These are phyloP conservation scores for Anthracocystis walkeri DNA, from an alignment of 1,284 basidiomycete genomes.

Conservation along the genomic window DNA sequence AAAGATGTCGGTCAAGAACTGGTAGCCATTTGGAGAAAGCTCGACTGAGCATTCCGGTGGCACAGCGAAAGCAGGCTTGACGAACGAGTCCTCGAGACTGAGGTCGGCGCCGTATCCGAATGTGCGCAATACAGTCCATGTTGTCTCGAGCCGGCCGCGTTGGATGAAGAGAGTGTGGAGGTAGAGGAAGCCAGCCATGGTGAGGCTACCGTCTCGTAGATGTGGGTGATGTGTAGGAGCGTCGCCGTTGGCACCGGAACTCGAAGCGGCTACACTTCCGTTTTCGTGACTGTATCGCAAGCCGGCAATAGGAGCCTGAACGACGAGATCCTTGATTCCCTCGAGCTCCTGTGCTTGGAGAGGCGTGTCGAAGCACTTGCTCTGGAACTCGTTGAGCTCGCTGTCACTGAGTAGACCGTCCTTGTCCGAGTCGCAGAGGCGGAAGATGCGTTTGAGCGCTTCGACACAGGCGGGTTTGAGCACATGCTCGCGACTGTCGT, in stretches of 20 bases:
- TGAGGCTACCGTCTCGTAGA: constrained; percentile 76
- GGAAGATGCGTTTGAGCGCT: constrained; percentile 92
- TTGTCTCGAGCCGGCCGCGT: constrained; percentile 93
- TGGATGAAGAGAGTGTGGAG: constrained; percentile 98
- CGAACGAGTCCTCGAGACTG: constrained; percentile 73
- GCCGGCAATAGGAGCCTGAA: constrained; percentile 49
- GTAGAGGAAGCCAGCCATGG: constrained; percentile 92
- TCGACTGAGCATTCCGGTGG: constrained; percentile 94
- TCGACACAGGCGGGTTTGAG: constrained; percentile 88
- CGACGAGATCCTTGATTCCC: constrained; percentile 70
- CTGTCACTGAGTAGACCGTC: constrained; percentile 89
- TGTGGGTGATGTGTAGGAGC: constrained; percentile 51
- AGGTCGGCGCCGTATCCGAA: constrained; percentile 97
- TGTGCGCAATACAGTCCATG: constrained; percentile 93
- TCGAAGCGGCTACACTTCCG: constrained; percentile 43
- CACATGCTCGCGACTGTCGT: constrained; percentile 90
- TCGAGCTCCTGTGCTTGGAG: constrained; percentile 92
- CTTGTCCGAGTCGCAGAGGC: constrained; percentile 93
- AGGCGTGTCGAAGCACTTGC: constrained; percentile 94
- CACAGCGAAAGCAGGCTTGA: constrained; percentile 81
- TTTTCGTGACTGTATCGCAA: constrained; percentile 52
- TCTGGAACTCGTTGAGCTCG: constrained; percentile 96
- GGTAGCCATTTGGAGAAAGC: constrained; percentile 89
- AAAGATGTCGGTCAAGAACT: constrained; percentile 97
- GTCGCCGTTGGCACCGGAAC: constrained; percentile 46